Conservation (phyloP, 2,329 filamentous ascomycete species). For the Ophiostoma triangulosporum region DNA sequence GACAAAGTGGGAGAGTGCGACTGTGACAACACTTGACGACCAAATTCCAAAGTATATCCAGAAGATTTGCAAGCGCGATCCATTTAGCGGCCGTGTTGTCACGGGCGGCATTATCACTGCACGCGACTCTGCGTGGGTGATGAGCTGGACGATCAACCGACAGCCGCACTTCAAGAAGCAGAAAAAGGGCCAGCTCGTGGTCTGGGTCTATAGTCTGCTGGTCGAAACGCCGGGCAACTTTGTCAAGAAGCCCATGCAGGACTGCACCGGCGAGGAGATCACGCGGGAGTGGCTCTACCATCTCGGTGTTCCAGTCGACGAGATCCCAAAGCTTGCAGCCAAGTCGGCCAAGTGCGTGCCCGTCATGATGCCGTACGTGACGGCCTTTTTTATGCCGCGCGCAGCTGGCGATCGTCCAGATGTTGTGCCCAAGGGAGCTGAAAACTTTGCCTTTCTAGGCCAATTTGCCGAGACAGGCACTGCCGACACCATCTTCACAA, state of each 20-base stretch:
- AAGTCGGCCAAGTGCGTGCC: constrained; percentile 22
- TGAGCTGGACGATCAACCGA: constrained; percentile 26
- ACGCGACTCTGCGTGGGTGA: constrained; percentile 26
- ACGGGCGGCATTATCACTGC: constrained; percentile 24
- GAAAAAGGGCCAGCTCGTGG: constrained; percentile 19
- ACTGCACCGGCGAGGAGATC: constrained; percentile 28
- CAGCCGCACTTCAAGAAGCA: constrained; percentile 29
- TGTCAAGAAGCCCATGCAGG: constrained; percentile 26
- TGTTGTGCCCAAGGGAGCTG: constrained; percentile 23
- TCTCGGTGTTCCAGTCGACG: constrained; percentile 20
- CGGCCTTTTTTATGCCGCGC: constrained; percentile 24
- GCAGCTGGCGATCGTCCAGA: constrained; percentile 23
- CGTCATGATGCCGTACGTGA: constrained; percentile 27
- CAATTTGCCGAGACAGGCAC: constrained; percentile 27
- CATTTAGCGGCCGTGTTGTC: constrained; percentile 21
- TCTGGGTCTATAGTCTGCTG: constrained; percentile 29
- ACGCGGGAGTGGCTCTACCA: constrained; percentile 25
- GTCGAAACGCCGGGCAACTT: constrained; percentile 23
- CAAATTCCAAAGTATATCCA: constrained; percentile 20
- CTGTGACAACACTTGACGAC: constrained; percentile 24
- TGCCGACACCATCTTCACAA: constrained; percentile 24
- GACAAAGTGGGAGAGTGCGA: constrained; percentile 27
- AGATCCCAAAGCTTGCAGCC: constrained; percentile 17
- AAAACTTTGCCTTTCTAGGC: constrained; percentile 27
- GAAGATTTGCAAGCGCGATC: constrained; percentile 18